Percentiles rank a stretch among this genome's conserved stretches.
phyloP scores from a whole-genome alignment of 345 rosid species.

The Litchi chinensis region DNA sequence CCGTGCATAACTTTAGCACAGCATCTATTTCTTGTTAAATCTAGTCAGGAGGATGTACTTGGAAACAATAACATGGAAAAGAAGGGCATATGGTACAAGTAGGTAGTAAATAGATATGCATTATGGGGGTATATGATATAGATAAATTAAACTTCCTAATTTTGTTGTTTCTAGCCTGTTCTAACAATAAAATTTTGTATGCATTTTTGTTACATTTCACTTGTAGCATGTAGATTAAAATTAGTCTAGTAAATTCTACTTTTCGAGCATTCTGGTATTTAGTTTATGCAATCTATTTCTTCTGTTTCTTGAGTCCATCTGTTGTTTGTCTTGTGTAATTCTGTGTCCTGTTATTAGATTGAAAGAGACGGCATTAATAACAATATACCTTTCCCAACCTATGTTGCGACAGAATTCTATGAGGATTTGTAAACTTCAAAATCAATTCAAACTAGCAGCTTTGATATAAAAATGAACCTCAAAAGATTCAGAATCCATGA shows the following conservation, averaged over 20 bases:
- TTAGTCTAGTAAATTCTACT: slow-evolving; percentile 17
- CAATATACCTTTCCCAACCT: not conserved
- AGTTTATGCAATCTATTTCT: not conserved
- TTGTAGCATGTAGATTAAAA: slow-evolving; percentile 17
- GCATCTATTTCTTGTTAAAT: slow-evolving; percentile 22
- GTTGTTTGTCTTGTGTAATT: not conserved
- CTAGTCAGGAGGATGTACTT: slow-evolving; percentile 27
- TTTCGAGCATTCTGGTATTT: slow-evolving; percentile 9
- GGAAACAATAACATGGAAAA: slow-evolving; percentile 31
- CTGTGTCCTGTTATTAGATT: not conserved
- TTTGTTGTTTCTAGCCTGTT: slow-evolving; percentile 21
- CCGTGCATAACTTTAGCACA: slow-evolving; percentile 23
- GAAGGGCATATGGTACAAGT: slow-evolving; percentile 26
- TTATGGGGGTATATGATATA: slow-evolving; percentile 40
- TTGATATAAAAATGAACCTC: too few species aligned
- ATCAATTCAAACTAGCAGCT: not conserved
- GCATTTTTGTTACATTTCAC: slow-evolving; percentile 24
- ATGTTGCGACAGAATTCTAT: not conserved
- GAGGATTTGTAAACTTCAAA: not conserved
- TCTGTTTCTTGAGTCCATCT: not conserved
- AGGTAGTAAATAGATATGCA: slow-evolving; percentile 23
- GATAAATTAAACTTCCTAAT: slow-evolving; percentile 32
- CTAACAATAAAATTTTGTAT: slow-evolving; percentile 36
- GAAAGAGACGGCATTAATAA: too few species aligned
- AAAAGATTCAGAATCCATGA: not conserved